These are phyloP conservation scores for Prunus mongolica DNA, from an alignment of 306 rosid genomes.

Conservation along the genomic window DNA sequence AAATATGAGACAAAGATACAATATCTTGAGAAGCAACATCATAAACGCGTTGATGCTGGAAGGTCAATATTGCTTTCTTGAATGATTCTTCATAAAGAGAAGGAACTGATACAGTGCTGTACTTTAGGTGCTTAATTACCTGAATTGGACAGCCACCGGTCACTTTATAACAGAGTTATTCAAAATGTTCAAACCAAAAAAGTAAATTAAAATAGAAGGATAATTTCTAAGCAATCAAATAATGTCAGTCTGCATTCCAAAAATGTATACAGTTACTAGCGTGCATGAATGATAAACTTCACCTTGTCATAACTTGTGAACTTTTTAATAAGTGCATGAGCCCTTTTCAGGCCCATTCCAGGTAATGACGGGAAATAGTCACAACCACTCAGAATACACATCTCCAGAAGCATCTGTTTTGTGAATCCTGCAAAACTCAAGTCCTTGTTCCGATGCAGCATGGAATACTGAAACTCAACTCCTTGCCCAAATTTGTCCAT, in stretches of 20 bases:
- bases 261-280: background rate
- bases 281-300: constrained; percentile 16
- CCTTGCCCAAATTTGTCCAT: constrained; percentile 98
- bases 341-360: constrained; percentile 98
- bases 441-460: constrained; percentile 75
- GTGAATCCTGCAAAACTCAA: constrained; percentile 77
- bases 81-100: constrained; percentile 79
- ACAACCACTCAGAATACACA: constrained; percentile 97
- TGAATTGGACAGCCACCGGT: constrained; percentile 34
- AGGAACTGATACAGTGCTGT: constrained; percentile 73
- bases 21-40: constrained; percentile 64
- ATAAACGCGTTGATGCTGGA: constrained; percentile 80
- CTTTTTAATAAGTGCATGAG: constrained; percentile 70
- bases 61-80: constrained; percentile 79
- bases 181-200: background rate
- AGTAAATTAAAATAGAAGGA: background rate
- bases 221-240: no score
- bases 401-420: constrained; percentile 86
- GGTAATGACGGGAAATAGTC: constrained; percentile 90
- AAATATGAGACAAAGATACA: constrained; percentile 55
- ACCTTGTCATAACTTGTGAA: constrained; percentile 82
- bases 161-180: constrained; percentile 20
- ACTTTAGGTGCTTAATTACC: constrained; percentile 84
- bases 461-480: constrained; percentile 65
- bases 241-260: background rate